Evolutionary conservation across 768 basidiomycete genomes (phyloP).

Genomic region (Cyclocybe aegerita): DNA sequence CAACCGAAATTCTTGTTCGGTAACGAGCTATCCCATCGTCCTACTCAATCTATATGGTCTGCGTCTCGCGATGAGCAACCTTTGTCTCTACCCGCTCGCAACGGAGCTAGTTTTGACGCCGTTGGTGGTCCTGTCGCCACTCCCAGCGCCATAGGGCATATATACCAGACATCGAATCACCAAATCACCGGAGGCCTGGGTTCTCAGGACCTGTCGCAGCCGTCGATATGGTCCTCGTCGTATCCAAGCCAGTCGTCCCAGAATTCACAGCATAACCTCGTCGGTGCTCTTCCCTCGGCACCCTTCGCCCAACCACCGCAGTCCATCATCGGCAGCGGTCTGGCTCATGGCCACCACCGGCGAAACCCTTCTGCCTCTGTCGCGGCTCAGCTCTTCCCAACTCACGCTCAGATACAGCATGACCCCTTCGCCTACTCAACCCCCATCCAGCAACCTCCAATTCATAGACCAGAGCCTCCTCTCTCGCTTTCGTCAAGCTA

Average conservation of each 20-base stretch:
- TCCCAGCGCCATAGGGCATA: slow-evolving; percentile 21
- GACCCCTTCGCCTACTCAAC: slow-evolving; percentile 28
- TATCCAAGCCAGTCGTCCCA: slow-evolving; percentile 24
- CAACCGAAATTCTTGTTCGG: slow-evolving; percentile 53
- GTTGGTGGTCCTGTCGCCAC: not conserved
- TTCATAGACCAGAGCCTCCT: slow-evolving; percentile 22
- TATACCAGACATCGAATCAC: slow-evolving; percentile 29
- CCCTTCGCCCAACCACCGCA: slow-evolving; percentile 19
- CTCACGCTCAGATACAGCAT: slow-evolving; percentile 18
- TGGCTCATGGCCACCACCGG: slow-evolving; percentile 16
- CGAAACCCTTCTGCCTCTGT: slow-evolving; percentile 27
- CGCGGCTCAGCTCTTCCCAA: slow-evolving; percentile 20
- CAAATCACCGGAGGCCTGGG: slow-evolving; percentile 20
- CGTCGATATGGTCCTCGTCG: slow-evolving; percentile 35
- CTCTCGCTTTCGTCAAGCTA: slow-evolving; percentile 14
- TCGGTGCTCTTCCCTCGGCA: slow-evolving; percentile 21
- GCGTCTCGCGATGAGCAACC: slow-evolving; percentile 50
- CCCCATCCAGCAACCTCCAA: slow-evolving; percentile 17
- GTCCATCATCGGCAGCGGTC: slow-evolving; percentile 2
- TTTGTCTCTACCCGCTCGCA: slow-evolving; percentile 29
- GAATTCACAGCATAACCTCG: slow-evolving; percentile 28
- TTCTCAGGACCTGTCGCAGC: slow-evolving; percentile 29
- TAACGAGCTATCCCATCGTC: slow-evolving; percentile 42
- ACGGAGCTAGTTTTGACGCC: slow-evolving; percentile 2
- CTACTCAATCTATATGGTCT: slow-evolving; percentile 66